Evolutionary conservation across 2,329 filamentous ascomycete genomes (phyloP).

Genomic region (Penicillium sp.): DNA sequence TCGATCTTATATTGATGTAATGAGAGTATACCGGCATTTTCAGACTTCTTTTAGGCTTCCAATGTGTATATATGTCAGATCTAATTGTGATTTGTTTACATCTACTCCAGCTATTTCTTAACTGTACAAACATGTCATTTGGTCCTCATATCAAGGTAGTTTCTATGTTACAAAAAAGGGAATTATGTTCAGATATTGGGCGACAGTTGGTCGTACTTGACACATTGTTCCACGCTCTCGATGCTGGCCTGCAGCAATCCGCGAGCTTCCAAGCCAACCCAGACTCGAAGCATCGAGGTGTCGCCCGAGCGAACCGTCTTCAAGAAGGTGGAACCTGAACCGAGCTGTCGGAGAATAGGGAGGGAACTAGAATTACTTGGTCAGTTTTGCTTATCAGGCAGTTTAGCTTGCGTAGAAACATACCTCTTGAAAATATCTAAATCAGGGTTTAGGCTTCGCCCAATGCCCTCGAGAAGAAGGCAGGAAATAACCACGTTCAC

Average conservation of each 20-base stretch:
- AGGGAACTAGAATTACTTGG: slow-evolving; percentile 60
- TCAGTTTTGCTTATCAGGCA: slow-evolving; percentile 3
- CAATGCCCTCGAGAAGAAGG: slow-evolving; percentile 88
- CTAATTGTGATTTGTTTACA: background rate
- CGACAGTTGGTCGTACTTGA: slow-evolving; percentile 84
- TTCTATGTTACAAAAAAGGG: slow-evolving; percentile 9
- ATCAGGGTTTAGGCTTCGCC: slow-evolving; percentile 78
- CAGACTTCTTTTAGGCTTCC: background rate
- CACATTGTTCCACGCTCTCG: slow-evolving; percentile 83
- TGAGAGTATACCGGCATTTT: background rate
- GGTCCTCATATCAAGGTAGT: background rate
- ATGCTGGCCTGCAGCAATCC: slow-evolving; percentile 87
- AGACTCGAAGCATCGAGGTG: slow-evolving; percentile 83
- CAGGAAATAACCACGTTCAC: slow-evolving; percentile 98
- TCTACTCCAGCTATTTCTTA: background rate
- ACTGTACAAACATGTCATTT: background rate
- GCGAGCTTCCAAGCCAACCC: slow-evolving; percentile 85
- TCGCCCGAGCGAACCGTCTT: slow-evolving; percentile 69
- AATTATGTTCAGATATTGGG: slow-evolving; percentile 67
- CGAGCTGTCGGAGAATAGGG: slow-evolving; percentile 84
- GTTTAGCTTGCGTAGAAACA: background rate
- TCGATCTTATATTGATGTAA: background rate
- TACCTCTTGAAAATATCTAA: slow-evolving; percentile 79
- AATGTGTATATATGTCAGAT: background rate
- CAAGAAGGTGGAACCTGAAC: slow-evolving; percentile 56